Base-by-base conservation (phyloP, 805 yeast species). In the Pichia exigua region DNA sequence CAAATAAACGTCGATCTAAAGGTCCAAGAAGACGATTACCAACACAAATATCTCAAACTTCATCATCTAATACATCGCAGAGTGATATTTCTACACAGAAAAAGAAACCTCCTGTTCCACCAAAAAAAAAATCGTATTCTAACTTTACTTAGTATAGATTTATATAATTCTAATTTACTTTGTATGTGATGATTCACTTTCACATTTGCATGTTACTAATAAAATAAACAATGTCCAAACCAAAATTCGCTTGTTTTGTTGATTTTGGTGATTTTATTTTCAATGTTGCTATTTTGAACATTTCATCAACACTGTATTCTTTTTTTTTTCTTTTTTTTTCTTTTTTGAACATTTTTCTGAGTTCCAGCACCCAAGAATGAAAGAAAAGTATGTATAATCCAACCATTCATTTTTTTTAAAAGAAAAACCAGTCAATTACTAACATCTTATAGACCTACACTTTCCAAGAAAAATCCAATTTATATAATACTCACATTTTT, bases 1-100 rank as follows among this genome's bases (percentile, higher is more conserved):
- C 74, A 2, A 77, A 71, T 44, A 79, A 78, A 57, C 51, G 63
- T 0, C 65, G 83, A 49, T 66, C 81, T 18, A 73, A 67, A 50
- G 83, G 83, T 0, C 83, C 83, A 0, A 76, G 72, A 58, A 63
- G 83, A 55, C 65, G 75, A 47, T 65, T 74, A 20, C 82, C 82
- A 1, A 67, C 68, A 48, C 54, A 30, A 11, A 46, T 61, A 12
- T 32, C 28, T 0, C 4, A 35, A 30, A 18, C 28, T 9, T n/a
- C 13, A 18, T 21, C 41, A 18, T 12, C 26, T 10, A 12, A 21
- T 6, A 24, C 44, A 11, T 28, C 20, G 30, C 9, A n/a, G n/a
- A 17, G 10, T 26, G 8, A 24, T 10, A 5, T 26, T 13, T 15
- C 28, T 20, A 18, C 11, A 11, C 13, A 44, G 11, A 44, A 26